These are phyloP conservation scores for Ceratobasidium sp. DNA, from an alignment of 1,284 basidiomycete genomes.

Conservation along the genomic window DNA sequence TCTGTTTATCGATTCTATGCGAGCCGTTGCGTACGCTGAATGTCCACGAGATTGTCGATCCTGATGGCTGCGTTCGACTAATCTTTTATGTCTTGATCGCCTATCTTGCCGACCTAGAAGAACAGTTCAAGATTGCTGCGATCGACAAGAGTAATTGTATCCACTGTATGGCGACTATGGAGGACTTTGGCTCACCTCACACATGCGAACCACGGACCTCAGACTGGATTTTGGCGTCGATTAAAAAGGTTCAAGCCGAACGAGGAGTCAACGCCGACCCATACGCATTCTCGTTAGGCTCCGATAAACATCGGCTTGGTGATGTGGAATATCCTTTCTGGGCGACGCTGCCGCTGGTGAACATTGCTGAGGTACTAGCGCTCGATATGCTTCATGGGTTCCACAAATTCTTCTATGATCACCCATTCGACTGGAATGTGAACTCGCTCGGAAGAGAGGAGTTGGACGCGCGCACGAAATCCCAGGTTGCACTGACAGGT, in stretches of 20 bases:
- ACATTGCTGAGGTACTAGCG: constrained; percentile 31
- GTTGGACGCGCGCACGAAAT: constrained; percentile 32
- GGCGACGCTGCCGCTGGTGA: constrained; percentile 29
- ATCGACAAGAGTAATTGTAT: constrained; percentile 38
- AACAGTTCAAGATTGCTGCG: constrained; percentile 29
- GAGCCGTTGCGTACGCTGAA: background rate
- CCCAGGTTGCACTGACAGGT: background rate
- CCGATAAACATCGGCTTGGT: constrained; percentile 15
- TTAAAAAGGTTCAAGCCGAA: constrained; percentile 3
- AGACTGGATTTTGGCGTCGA: constrained; percentile 15
- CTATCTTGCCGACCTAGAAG: constrained; percentile 37
- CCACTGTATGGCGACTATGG: constrained; percentile 9
- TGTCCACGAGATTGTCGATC: constrained; percentile 10
- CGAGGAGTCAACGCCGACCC: background rate
- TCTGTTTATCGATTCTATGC: constrained; percentile 24
- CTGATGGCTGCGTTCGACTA: constrained; percentile 8
- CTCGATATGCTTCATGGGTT: constrained; percentile 43
- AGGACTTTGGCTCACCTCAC: constrained; percentile 33
- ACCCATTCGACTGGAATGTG: constrained; percentile 35
- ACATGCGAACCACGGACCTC: constrained; percentile 16
- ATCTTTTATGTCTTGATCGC: constrained; percentile 7
- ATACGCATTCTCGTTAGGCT: constrained; percentile 31
- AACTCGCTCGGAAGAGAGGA: constrained; percentile 40
- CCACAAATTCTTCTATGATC: constrained; percentile 41
- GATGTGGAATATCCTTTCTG: constrained; percentile 45